Evolutionary conservation across 83 land plant species (phyloP).

Genomic region (Picea abies): DNA sequence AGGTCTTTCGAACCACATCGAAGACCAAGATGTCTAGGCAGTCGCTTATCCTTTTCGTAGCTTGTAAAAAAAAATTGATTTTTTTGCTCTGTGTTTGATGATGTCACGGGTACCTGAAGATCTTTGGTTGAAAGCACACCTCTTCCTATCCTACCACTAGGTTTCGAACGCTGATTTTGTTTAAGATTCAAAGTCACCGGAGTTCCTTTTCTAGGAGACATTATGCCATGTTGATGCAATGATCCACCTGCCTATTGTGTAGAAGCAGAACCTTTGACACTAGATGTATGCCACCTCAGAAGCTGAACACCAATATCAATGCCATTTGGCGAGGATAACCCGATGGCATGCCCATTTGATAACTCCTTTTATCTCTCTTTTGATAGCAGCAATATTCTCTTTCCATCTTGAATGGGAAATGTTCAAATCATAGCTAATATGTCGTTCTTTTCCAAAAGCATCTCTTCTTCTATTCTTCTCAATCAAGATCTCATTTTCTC

Average conservation of each 20-base stretch:
- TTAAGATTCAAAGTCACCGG: constrained; percentile 24
- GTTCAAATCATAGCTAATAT: too few species aligned
- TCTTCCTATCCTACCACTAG: constrained; percentile 51
- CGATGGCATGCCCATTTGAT: too few species aligned
- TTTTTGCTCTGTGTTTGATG: constrained; percentile 35
- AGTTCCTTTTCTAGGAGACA: constrained; percentile 26
- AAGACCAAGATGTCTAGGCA: too few species aligned
- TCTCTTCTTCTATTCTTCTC: too few species aligned
- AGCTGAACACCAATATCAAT: constrained; percentile 4
- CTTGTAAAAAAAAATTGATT: constrained; percentile 10
- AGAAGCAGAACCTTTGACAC: constrained; percentile 9
- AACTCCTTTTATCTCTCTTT: too few species aligned
- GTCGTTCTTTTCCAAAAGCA: too few species aligned
- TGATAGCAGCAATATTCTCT: too few species aligned
- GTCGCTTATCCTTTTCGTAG: constrained; percentile 24
- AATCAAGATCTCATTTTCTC: too few species aligned
- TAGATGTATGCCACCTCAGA: background rate
- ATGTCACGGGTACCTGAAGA: constrained; percentile 10
- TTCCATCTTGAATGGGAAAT: too few species aligned
- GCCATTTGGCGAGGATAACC: constrained; percentile 4
- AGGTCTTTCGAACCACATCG: too few species aligned
- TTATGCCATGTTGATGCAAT: constrained; percentile 20
- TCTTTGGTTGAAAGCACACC: constrained; percentile 52
- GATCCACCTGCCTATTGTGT: constrained; percentile 21
- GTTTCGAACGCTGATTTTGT: constrained; percentile 36